Base-by-base conservation (phyloP, 768 basidiomycete genomes). In the Mycena venus region DNA sequence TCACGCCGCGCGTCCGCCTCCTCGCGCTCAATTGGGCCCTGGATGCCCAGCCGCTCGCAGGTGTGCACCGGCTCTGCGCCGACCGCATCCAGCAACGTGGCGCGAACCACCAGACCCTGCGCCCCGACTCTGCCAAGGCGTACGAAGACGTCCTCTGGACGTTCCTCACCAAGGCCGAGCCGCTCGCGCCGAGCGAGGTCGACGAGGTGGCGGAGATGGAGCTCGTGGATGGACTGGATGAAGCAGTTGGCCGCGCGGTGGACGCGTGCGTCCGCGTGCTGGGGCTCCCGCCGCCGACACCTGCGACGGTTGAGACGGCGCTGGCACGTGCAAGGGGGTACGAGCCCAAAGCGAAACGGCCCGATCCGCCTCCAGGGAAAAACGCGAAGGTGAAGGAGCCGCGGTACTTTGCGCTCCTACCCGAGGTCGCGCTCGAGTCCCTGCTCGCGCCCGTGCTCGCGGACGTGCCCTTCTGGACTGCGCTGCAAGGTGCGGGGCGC, bases 51-150 rank as follows among this genome's bases (percentile, higher is more conserved):
- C 89, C 94, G 3, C 90, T 84, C 0, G 86, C 92, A 2, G 91
- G 87, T 21, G 83, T 95, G 29, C 93, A 95, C 76, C 91, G 94
- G 0, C 88, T 98, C 42, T 96, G 95, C 79, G 88, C 90, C 2
- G 91, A 95, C 69, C 93, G 97, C 27, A 88, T 99, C 64, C 79
- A 89, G 10, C 73, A 73, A 14, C 93, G 98, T 4, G 98, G 98
- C 0, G 89, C 91, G 7, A 94, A 93, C 73, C 98, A 99, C 85
- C 94, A 99, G 80, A 90, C 90, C 0, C 90, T 99, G 1, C 90
- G 89, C 42, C 91, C 92, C 0, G 91, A 93, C 75, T 53, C 55
- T 4, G 80, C 83, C 21, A 89, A 88, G 67, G 78, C 83, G 34
- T 95, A 99, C 82, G 97, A 99, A 82, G 44, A 42, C 42, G 90